A percentile compares a stretch with the other conserved stretches of the same genome.
phyloP scores from a whole-genome alignment of 371 early-diverging fungal species.

The Fennellomyces sp. region DNA sequence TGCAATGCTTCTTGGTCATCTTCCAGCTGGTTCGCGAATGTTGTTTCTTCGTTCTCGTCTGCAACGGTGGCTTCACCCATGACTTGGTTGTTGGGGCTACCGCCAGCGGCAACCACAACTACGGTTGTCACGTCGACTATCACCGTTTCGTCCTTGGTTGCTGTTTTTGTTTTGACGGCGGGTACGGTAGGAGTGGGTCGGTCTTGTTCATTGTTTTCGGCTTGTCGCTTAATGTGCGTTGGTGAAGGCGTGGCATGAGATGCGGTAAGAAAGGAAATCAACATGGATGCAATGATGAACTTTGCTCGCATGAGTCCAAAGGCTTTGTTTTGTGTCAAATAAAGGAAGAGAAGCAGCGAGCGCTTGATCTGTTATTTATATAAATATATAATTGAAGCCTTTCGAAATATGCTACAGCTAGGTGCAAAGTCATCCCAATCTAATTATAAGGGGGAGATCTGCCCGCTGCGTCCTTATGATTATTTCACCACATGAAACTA shows the following conservation, averaged over 20 bases:
- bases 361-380: too few relatives aligned
- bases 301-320: not conserved
- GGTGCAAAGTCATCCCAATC: too few relatives aligned
- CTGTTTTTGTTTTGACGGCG: not conserved
- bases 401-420: too few relatives aligned
- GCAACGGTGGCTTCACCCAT: not conserved
- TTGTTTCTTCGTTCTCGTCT: not conserved
- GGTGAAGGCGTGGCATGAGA: not conserved
- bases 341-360: too few relatives aligned
- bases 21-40: constrained; percentile 20
- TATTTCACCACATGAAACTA: too few relatives aligned
- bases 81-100: not conserved
- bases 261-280: not conserved
- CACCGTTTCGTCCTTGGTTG: not conserved
- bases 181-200: not conserved
- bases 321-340: too few relatives aligned
- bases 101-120: not conserved
- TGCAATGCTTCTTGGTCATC: constrained; percentile 24
- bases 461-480: too few relatives aligned
- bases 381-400: too few relatives aligned
- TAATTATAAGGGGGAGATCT: too few relatives aligned
- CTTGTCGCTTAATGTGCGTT: not conserved
- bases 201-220: not conserved
- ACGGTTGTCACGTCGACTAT: not conserved
- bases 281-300: not conserved